Base-by-base conservation (phyloP, 441 rosid genomes). In the Brassica balearica region DNA sequence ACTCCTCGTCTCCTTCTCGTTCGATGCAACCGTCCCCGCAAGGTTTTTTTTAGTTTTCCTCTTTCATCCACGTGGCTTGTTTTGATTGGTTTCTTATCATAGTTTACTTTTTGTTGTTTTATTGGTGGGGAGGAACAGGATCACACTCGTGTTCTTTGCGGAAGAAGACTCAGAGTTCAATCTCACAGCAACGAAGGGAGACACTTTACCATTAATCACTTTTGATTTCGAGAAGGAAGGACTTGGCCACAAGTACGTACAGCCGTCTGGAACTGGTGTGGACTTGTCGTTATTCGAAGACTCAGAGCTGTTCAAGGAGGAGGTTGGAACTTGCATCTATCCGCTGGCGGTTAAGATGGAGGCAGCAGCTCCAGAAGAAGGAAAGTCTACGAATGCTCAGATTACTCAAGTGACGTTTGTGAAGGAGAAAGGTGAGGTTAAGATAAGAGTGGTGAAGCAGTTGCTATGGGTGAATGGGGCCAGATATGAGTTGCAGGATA, bases 291-390 rank as follows among this genome's bases (percentile, higher is more conserved):
- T 81, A 69, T 86, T 91, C 2, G 88, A 88, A 82, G 97, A 88
- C 66, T 67, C 32, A 5, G 92, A 94, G 77, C 68, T 94, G 19
- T 73, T 83, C 55, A 79, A 82, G 69, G 81, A 82, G 72, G 81
- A 65, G 23, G 83, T 36, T 8, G 84, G 79, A 48, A 58, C 73
- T 23, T 87, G 82, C 32, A 65, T 85, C 55, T 88, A 81, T 77
- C 96, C 96, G 53, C 84, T 94, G 46, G 92, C 88, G 0, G 83
- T 94, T 69, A 91, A 91, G 80, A 94, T 92, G 2, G 95, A 92
- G 81, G 87, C 93, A 25, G 27, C 27, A 59, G 65, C 70, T 59
- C 80, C 69, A 0, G 87, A 84, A 77, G 55, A 48, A n/a, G 56
- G 15, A 48, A 29, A 29, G 34, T 48, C 17, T 29, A 14, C 6